Percentiles rank a stretch among this genome's conserved stretches.
phyloP scores from a whole-genome alignment of 805 yeast species.

The Candida insectorum region DNA sequence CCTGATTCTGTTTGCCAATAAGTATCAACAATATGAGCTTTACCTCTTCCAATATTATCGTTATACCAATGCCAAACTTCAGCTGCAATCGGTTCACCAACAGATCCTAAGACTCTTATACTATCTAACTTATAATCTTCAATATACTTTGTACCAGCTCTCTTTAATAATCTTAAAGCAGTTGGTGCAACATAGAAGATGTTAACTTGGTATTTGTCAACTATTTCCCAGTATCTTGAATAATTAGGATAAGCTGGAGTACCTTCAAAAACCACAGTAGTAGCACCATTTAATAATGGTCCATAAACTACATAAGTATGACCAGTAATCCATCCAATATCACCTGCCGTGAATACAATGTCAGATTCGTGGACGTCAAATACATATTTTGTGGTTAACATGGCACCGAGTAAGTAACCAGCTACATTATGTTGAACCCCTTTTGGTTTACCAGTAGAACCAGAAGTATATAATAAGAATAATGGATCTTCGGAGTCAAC shows the following conservation, averaged over 20 bases:
- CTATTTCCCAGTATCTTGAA: conserved; percentile 95
- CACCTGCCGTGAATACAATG: conserved; percentile 93
- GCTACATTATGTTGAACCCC: conserved; percentile 96
- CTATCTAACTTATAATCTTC: conserved; percentile 77
- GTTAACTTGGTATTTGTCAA: conserved; percentile 85
- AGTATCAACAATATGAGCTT: conserved; percentile 91
- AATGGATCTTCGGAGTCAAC: conserved; percentile 92
- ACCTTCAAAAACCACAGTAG: conserved; percentile 92
- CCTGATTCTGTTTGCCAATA: conserved; percentile 99
- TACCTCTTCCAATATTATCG: conserved; percentile 83
- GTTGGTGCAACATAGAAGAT: conserved; percentile 99
- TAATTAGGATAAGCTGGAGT: conserved; percentile 96
- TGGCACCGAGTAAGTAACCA: conserved; percentile 91
- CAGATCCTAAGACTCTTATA: conserved; percentile 92
- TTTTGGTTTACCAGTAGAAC: conserved; percentile 97
- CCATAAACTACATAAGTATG: conserved; percentile 96
- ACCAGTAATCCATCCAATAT: conserved; percentile 99
- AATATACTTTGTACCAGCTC: conserved; percentile 86
- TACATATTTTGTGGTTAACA: conserved; percentile 85
- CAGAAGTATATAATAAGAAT: conserved; percentile 93
- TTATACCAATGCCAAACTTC: conserved; percentile 99
- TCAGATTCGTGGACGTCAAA: conserved; percentile 91
- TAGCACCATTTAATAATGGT: conserved; percentile 80
- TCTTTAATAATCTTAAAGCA: conserved; percentile 83
- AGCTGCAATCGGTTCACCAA: conserved; percentile 97